Evolutionary conservation across 169 alveolate genomes (phyloP).

Genomic region (Amoebophrya sp.): DNA sequence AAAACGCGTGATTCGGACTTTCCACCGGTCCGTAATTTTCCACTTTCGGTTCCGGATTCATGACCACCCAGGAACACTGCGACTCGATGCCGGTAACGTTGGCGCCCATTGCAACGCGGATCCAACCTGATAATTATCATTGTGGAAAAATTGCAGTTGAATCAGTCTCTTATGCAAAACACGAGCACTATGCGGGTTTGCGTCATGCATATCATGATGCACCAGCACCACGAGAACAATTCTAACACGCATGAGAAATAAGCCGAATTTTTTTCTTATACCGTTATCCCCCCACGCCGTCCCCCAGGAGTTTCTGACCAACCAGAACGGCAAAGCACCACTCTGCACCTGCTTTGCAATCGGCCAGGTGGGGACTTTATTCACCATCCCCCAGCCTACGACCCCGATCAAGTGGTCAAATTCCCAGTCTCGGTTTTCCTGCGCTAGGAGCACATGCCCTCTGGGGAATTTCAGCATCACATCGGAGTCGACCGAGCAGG

Average conservation of each 20-base stretch:
- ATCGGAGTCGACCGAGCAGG: constrained; percentile 61
- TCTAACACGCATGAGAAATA: too few relatives aligned
- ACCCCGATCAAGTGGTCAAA: constrained; percentile 61
- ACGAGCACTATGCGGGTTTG: too few relatives aligned
- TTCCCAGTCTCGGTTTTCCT: background rate
- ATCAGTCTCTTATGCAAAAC: too few relatives aligned
- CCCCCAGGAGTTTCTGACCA: constrained; percentile 68
- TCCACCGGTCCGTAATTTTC: constrained; percentile 28
- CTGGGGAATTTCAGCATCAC: constrained; percentile 14
- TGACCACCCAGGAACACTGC: constrained; percentile 55
- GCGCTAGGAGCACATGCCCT: background rate
- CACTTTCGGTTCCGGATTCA: constrained; percentile 35
- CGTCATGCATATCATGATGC: too few relatives aligned
- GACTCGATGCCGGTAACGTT: constrained; percentile 55
- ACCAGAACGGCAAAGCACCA: constrained; percentile 50
- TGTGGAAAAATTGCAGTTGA: too few relatives aligned
- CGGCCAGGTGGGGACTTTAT: constrained; percentile 31
- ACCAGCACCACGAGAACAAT: too few relatives aligned
- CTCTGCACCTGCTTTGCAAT: background rate
- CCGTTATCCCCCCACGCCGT: constrained; percentile 64
- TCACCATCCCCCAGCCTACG: constrained; percentile 61
- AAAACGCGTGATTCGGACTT: background rate
- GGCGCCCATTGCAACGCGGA: constrained; percentile 59
- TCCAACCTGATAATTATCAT: constrained; percentile 55
- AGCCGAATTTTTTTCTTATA: too few relatives aligned